Conservation (phyloP, 257 asterid species). For the Nicotiana undulata region DNA sequence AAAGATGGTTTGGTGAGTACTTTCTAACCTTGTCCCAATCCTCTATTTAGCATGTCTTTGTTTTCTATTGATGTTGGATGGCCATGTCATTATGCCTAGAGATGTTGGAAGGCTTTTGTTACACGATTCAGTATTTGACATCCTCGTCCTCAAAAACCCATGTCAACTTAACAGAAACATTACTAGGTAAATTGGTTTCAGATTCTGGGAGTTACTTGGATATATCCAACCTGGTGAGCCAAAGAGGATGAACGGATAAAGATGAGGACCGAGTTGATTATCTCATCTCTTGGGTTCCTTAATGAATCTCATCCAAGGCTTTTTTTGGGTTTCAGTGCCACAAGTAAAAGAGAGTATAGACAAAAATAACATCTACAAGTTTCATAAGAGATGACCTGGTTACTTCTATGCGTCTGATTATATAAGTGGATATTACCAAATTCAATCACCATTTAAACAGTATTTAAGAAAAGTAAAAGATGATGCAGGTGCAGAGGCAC, state of each 20-base stretch:
- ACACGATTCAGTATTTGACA: neutral
- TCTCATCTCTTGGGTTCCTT: neutral
- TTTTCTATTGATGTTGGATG: slow-evolving; percentile 1
- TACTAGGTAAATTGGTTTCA: neutral
- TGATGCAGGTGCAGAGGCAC: neutral
- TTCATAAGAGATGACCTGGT: neutral
- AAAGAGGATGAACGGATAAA: neutral
- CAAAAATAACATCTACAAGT: neutral
- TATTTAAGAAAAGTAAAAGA: neutral
- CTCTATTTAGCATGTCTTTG: neutral
- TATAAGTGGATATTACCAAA: neutral
- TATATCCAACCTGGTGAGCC: neutral
- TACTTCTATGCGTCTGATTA: neutral
- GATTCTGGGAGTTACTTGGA: neutral
- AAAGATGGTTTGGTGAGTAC: slow-evolving; percentile 72
- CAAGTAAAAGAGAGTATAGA: neutral
- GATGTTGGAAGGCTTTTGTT: neutral
- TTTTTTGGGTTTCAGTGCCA: neutral
- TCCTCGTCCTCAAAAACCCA: neutral
- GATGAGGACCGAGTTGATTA: neutral
- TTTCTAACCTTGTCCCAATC: neutral
- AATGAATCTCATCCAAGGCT: neutral
- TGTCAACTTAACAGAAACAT: neutral
- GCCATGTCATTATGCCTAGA: neutral
- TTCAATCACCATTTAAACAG: neutral